Conservation (phyloP, 176 grass and related monocot species). For the Rhynchospora breviuscula region DNA sequence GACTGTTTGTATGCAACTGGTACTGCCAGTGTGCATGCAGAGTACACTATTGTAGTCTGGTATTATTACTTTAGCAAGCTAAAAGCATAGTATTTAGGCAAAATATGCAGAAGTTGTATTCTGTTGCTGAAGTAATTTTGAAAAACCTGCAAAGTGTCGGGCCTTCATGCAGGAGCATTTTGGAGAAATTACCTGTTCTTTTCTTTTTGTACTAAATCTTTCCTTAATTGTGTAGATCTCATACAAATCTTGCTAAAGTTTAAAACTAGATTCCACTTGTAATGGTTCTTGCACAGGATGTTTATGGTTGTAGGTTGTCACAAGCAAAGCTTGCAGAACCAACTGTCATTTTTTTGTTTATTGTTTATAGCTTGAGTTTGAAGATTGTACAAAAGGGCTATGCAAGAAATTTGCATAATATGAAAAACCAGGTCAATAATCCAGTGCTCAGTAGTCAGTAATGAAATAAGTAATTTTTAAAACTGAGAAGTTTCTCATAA, state of each 20-base stretch:
- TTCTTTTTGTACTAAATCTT: background rate
- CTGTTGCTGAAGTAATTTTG: background rate
- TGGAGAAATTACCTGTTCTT: background rate
- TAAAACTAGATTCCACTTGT: background rate
- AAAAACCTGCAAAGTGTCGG: background rate
- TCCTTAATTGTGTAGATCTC: too few species aligned
- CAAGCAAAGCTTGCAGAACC: background rate
- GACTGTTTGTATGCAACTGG: background rate
- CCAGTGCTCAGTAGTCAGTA: background rate
- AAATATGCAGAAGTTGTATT: background rate
- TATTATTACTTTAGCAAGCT: background rate
- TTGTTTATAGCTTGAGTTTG: background rate
- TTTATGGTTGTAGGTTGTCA: background rate
- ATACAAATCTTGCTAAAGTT: background rate
- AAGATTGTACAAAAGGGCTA: background rate
- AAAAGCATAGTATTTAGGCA: background rate
- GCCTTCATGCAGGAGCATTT: background rate
- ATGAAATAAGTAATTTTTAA: background rate
- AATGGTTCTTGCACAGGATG: background rate
- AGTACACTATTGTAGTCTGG: background rate
- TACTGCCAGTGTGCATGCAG: background rate
- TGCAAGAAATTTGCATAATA: background rate
- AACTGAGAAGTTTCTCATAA: background rate
- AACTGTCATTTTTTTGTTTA: background rate
- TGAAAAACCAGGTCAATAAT: background rate